Evolutionary conservation across 768 basidiomycete species (phyloP), one percentile per base, ranked within the genome.

Genomic region (Coprinellus micaceus): DNA sequence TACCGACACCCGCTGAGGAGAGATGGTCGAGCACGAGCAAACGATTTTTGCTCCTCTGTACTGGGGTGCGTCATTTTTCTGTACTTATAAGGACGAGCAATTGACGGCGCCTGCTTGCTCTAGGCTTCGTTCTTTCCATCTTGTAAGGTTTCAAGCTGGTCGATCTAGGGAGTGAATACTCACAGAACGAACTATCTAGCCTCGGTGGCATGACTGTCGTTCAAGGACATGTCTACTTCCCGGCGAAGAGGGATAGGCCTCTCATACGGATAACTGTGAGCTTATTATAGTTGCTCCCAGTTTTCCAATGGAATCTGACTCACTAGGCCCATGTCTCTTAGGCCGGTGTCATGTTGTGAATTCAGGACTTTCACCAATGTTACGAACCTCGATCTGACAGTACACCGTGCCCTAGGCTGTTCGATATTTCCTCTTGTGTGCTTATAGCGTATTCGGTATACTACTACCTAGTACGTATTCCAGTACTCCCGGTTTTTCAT

Each of bases 381-480:
- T 21, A 17, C 6, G 39, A n/a, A 21, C 19, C 24, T 58, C 33
- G 10, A 40, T 10, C 30, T 30, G 36, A 22, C 19, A 7, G 11
- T 30, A 53, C 15, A 24, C 33, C 33, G 33, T 45, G 10, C 36
- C 69, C 64, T 24, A 71, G 70, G 44, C 40, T 69, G 25, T 62
- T 78, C 22, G 77, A 79, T 44, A 44, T 78, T 9, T 53, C 65
- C 0, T 77, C 76, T 1, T 74, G 76, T 1, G 64, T 64, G 22
- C 64, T 79, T 12, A 70, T 76, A 10, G 75, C 74, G 1, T 74
- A 78, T 59, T 76, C 76, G 2, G 65, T 79, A 25, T 77, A 76
- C 60, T 74, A 76, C 58, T 79, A 79, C 56, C 62, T 78, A 52
- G 78, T 77, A 47, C 37, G 66, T 57, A 39, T 44, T 44, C 36